Conservation (phyloP, 345 rosid species). For the Rhodamnia argentea region DNA sequence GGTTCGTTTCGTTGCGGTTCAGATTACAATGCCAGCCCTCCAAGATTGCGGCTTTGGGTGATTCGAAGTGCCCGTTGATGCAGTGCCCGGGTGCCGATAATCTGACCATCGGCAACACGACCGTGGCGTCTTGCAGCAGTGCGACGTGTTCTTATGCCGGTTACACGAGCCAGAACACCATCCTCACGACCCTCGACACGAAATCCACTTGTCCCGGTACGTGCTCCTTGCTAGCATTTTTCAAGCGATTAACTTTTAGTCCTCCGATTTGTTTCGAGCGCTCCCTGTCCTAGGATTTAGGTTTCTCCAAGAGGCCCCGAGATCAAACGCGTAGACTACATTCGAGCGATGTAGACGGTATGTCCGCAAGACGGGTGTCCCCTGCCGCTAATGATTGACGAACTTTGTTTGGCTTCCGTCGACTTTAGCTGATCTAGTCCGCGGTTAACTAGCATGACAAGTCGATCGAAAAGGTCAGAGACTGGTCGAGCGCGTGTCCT, state of each 20-base stretch:
- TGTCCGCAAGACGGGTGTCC: background rate
- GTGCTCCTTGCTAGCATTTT: background rate
- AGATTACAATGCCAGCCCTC: conserved; percentile 67
- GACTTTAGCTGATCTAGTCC: background rate
- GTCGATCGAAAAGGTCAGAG: no score
- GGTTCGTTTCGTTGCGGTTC: background rate
- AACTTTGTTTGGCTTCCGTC: background rate
- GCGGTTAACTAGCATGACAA: no score
- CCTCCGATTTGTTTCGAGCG: background rate
- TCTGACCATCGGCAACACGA: conserved; percentile 31
- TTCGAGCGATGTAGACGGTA: background rate
- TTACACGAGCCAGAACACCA: conserved; percentile 17
- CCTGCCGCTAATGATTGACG: background rate
- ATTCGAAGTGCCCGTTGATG: conserved; percentile 45
- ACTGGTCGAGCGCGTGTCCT: background rate
- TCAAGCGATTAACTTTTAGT: background rate
- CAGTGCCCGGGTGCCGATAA: conserved; percentile 27
- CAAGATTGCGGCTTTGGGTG: conserved; percentile 8
- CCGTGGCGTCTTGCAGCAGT: conserved; percentile 20
- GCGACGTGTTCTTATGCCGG: conserved; percentile 67
- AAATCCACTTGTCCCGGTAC: conserved; percentile 29
- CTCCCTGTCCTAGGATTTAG: no score
- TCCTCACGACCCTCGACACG: conserved; percentile 28
- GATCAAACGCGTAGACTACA: background rate
- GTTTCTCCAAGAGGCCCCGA: background rate